A percentile compares a stretch with the other conserved stretches of the same genome.
These are phyloP conservation scores for Paraphysoderma sedebokerense DNA, from an alignment of 371 early-diverging fungal species.

Conservation along the genomic window DNA sequence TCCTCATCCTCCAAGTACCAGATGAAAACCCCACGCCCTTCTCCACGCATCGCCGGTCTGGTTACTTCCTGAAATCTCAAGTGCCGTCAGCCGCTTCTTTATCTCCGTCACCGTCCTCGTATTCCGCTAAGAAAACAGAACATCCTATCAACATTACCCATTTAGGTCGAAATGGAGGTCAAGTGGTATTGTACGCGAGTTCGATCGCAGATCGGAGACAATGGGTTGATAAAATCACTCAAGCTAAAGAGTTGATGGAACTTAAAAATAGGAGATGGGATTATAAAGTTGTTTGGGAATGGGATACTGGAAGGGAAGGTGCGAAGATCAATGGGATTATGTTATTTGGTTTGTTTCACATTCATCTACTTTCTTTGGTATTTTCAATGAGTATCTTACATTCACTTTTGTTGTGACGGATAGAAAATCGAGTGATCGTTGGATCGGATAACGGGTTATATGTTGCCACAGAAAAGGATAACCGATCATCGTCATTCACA, in stretches of 20 bases:
- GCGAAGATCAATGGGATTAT: no score
- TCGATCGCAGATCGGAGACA: slow-evolving; percentile 53
- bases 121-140: slow-evolving; percentile 8
- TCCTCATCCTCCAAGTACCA: slow-evolving; percentile 42
- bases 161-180: slow-evolving; percentile 44
- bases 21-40: slow-evolving; percentile 22
- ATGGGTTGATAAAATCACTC: slow-evolving; percentile 64
- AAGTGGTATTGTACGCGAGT: slow-evolving; percentile 49
- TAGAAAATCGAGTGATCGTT: no score
- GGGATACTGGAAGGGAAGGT: not conserved
- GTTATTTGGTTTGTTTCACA: no score
- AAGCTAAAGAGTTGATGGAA: slow-evolving; percentile 29
- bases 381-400: not conserved
- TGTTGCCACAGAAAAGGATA: no score
- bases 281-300: slow-evolving; percentile 10
- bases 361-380: not conserved
- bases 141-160: slow-evolving; percentile 41
- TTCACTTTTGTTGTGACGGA: not conserved
- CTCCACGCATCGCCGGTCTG: slow-evolving; percentile 14
- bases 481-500: no score
- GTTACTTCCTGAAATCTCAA: slow-evolving; percentile 10
- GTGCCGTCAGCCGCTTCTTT: slow-evolving; percentile 2
- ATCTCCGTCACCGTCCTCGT: slow-evolving; percentile 10
- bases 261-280: slow-evolving; percentile 29
- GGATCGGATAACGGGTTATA: no score